Evolutionary conservation across 208 protist genomes (phyloP).

Genomic region (Trypanosoma boissoni): DNA sequence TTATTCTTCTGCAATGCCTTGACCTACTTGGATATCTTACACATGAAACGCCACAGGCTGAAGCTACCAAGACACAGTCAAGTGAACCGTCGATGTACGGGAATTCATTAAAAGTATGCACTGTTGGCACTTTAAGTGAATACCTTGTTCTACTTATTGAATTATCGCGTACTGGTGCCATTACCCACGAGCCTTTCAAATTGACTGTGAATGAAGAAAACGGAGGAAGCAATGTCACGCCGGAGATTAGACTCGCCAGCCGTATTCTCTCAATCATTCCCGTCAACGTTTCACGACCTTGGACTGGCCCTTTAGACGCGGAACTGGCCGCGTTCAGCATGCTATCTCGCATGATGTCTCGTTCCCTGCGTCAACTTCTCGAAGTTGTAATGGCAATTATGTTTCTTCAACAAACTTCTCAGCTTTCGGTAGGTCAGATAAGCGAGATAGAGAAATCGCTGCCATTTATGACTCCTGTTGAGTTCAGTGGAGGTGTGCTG

Average conservation of each 20-base stretch:
- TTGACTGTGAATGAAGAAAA: conserved; percentile 17
- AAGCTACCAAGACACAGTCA: conserved; percentile 27
- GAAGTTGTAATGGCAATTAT: conserved; percentile 63
- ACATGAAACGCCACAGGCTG: conserved; percentile 36
- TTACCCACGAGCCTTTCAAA: conserved; percentile 48
- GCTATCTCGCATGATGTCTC: conserved; percentile 60
- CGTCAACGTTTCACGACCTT: conserved; percentile 55
- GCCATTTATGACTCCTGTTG: conserved; percentile 64
- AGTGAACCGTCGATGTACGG: conserved; percentile 64
- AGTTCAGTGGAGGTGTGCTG: conserved; percentile 78
- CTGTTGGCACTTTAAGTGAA: conserved; percentile 72
- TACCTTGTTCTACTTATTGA: conserved; percentile 87
- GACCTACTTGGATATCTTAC: conserved; percentile 91
- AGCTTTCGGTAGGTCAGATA: conserved; percentile 53
- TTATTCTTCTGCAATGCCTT: conserved; percentile 73
- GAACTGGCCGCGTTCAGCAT: conserved; percentile 85
- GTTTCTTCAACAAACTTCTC: conserved; percentile 43
- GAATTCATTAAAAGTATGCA: conserved; percentile 54
- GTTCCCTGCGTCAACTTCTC: conserved; percentile 68
- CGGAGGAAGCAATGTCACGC: conserved; percentile 13
- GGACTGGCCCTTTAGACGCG: conserved; percentile 75
- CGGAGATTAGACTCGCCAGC: conserved; percentile 55
- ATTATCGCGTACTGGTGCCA: conserved; percentile 60
- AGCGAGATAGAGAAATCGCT: conserved; percentile 43
- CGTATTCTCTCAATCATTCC: conserved; percentile 82